Evolutionary conservation across 2,329 filamentous ascomycete species (phyloP), one percentile per base, ranked within the genome.

Genomic region (Aspergillus proliferans): DNA sequence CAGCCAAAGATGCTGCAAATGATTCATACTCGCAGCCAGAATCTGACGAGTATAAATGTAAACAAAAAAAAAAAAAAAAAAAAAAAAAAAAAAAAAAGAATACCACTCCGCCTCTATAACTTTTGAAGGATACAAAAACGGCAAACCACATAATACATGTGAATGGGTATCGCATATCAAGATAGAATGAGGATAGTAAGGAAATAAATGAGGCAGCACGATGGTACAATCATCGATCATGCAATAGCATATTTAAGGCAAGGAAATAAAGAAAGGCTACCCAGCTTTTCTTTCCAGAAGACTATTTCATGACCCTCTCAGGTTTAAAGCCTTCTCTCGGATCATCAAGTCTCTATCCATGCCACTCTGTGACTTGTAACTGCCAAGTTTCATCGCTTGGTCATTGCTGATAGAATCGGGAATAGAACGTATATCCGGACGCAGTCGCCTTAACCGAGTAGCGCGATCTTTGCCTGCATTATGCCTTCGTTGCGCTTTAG

Each of bases 311-410:
- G 34, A 44, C 21, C 36, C 45, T 34, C 46, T n/a, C 18, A 38
- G 9, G 33, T 43, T 45, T 15, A 58, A 33, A 21, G 46, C 53
- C 49, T 59, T 62, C 50, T 63, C 60, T 26, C 60, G 54, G 12
- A 45, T 36, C 2, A 51, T 47, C 10, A 68, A 54, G 43, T 68
- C 65, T 45, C 53, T 57, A 40, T 67, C 62, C 64, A 68, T 68
- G 34, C 63, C 58, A 43, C 61, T 58, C 45, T 63, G 56, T 19
- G 49, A 57, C 30, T 59, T 56, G 50, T 68, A 69, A 9, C 62
- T 61, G n/a, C 60, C 63, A 40, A 67, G 54, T 21, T 52, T 60
- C 36, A 67, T 43, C 21, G 64, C 64, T 40, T 62, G 54, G 19
- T 64, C 57, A 24, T 63, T 58, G 46, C 53, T 63, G 36, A 68